phyloP scores from a whole-genome alignment of 179 eudicot species.

The Beta corolliflora region DNA sequence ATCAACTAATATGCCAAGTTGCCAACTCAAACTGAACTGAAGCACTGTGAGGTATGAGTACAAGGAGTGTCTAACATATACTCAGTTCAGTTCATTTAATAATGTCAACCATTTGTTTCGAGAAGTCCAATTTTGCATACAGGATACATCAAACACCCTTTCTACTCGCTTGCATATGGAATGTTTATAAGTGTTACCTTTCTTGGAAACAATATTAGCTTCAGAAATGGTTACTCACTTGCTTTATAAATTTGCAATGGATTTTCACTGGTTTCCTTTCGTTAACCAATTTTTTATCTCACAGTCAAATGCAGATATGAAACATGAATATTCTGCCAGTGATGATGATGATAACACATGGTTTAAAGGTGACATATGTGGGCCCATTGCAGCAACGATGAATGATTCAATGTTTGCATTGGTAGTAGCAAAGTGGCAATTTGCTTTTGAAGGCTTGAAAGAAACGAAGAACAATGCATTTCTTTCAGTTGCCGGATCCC shows the following conservation, averaged over 20 bases:
- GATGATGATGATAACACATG: conserved; percentile 48
- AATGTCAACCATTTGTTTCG: background rate
- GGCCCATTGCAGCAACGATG: conserved; percentile 85
- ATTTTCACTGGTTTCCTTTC: background rate
- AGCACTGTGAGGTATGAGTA: conserved; percentile 5
- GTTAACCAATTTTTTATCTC: conserved; percentile 16
- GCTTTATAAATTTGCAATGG: conserved; percentile 1
- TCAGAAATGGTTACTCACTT: background rate
- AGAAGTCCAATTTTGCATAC: too few species aligned
- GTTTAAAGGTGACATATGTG: conserved; percentile 74
- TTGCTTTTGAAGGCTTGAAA: conserved; percentile 87
- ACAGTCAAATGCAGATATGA: conserved; percentile 54
- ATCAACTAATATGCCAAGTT: background rate
- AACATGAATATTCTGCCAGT: conserved; percentile 37
- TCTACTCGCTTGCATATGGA: background rate
- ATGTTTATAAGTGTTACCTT: background rate
- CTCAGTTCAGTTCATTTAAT: background rate
- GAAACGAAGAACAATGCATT: conserved; percentile 78
- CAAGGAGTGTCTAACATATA: background rate
- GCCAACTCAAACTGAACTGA: background rate
- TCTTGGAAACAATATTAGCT: background rate
- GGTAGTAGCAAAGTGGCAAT: conserved; percentile 79
- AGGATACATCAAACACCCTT: background rate
- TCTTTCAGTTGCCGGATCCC: conserved; percentile 87
- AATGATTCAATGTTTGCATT: conserved; percentile 85